Evolutionary conservation across 164 flowering plant genomes (phyloP), one percentile per base, ranked within the genome.

Genomic region (Santalum album): DNA sequence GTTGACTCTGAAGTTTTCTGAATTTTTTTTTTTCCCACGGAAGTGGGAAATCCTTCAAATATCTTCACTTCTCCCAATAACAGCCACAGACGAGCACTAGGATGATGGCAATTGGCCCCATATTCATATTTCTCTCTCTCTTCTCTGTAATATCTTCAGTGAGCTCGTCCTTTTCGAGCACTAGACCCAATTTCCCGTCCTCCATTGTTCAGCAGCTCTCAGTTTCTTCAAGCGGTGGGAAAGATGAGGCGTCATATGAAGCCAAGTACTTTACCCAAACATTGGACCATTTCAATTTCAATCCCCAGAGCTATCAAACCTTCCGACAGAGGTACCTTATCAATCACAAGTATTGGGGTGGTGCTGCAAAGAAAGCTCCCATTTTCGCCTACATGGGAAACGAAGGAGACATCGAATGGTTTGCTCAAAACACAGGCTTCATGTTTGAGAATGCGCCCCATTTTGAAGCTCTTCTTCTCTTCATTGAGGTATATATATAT

Each of bases 321-420:
- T 89, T 86, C 47, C 90, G 84, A 54, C 87, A 89, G 27, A 76
- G 83, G 21, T 90, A 86, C 64, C 57, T 90, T 52, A 68, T 90
- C 57, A 84, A 82, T 46, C 58, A 65, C 63, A 70, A 53, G 3
- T 57, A 60, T 52, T 86, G 97, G 97, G 86, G 86, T n/a, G 95
- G 97, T 23, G 65, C 78, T 1, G 26, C 60, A 21, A 68, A 54
- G 36, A 81, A 77, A 20, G 64, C 89, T 23, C 97, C 97, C 0
- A 84, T 90, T 57, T 90, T 90, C 38, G 81, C 84, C 2, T 90
- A 86, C 74, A 79, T 80, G 0, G 95, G 97, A 0, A 87, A 90
- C 21, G 95, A 90, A 79, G 95, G 95, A 11, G 74, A 83, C 11
- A 81, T 90, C 52, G 95, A 87, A 19, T 90, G 95, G 95, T 84